Evolutionary conservation across 2,329 filamentous ascomycete genomes (phyloP).

Genomic region (Waltergamsia citrina): DNA sequence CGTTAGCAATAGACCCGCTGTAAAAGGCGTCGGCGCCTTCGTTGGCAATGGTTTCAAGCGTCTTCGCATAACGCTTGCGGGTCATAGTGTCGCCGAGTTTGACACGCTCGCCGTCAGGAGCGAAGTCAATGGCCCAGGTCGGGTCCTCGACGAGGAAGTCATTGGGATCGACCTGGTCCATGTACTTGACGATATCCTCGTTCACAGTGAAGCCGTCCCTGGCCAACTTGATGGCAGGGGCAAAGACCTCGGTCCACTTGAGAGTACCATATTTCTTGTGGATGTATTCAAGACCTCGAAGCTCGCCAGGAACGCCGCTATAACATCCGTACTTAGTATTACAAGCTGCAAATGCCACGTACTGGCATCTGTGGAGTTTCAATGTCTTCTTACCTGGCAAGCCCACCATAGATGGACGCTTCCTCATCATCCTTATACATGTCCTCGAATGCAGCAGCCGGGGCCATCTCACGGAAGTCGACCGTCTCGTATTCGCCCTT

Average conservation of each 20-base stretch:
- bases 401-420: slow-evolving; percentile 57
- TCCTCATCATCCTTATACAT: slow-evolving; percentile 69
- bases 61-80: slow-evolving; percentile 63
- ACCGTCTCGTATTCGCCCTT: slow-evolving; percentile 68
- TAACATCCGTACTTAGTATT: background rate
- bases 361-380: too few relatives aligned
- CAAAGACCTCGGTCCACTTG: slow-evolving; percentile 57
- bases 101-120: slow-evolving; percentile 59
- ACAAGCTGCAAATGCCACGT: slow-evolving; percentile 1
- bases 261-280: slow-evolving; percentile 58
- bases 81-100: slow-evolving; percentile 65
- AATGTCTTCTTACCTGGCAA: slow-evolving; percentile 53
- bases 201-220: slow-evolving; percentile 63
- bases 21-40: slow-evolving; percentile 63
- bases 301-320: slow-evolving; percentile 58
- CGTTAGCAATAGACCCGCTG: slow-evolving; percentile 56
- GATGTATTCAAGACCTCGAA: slow-evolving; percentile 65
- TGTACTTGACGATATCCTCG: slow-evolving; percentile 62
- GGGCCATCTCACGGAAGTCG: slow-evolving; percentile 79
- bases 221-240: slow-evolving; percentile 63
- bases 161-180: slow-evolving; percentile 38
- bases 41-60: slow-evolving; percentile 59
- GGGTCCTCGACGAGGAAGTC: slow-evolving; percentile 62
- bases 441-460: slow-evolving; percentile 65
- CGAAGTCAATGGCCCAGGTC: slow-evolving; percentile 77